These are phyloP conservation scores for Verticillium klebahnii DNA, from an alignment of 2,329 filamentous ascomycete species.

Conservation along the genomic window DNA sequence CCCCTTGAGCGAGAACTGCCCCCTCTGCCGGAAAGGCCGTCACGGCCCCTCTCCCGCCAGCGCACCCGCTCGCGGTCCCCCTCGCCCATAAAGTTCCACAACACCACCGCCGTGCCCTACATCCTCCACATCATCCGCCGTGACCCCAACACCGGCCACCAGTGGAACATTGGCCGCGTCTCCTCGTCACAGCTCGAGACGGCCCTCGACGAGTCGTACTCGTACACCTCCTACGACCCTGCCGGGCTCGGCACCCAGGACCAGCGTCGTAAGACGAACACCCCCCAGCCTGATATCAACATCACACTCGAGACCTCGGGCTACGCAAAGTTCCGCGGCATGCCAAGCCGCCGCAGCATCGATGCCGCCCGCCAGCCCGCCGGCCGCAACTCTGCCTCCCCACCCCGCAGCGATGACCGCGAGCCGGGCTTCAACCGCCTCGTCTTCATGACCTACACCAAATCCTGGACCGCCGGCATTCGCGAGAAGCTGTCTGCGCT, in stretches of 20 bases:
- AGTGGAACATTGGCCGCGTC: conserved; percentile 73
- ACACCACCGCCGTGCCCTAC: conserved; percentile 38
- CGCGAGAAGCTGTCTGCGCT: conserved; percentile 38
- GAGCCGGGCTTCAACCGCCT: conserved; percentile 42
- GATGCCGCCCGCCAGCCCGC: conserved; percentile 17
- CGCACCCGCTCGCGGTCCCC: conserved; percentile 21
- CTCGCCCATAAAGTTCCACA: conserved; percentile 30
- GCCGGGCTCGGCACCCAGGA: conserved; percentile 15
- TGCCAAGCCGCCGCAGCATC: conserved; percentile 34
- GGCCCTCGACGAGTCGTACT: conserved; percentile 23
- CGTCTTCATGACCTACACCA: conserved; percentile 53
- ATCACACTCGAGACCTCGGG: conserved; percentile 51
- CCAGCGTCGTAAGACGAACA: conserved; percentile 10
- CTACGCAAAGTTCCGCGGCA: conserved; percentile 52
- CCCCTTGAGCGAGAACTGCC: neutral
- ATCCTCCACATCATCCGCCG: conserved; percentile 66
- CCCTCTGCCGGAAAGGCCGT: neutral
- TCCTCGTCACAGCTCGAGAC: conserved; percentile 47
- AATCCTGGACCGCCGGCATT: conserved; percentile 43
- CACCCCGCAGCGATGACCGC: conserved; percentile 1
- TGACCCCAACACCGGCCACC: conserved; percentile 61
- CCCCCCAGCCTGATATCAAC: conserved; percentile 37
- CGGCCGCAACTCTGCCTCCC: conserved; percentile 4
- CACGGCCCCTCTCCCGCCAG: neutral
- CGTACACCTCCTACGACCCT: conserved; percentile 14